These are phyloP conservation scores for Pleurotus djamor DNA, from an alignment of 768 basidiomycete genomes.

Conservation along the genomic window DNA sequence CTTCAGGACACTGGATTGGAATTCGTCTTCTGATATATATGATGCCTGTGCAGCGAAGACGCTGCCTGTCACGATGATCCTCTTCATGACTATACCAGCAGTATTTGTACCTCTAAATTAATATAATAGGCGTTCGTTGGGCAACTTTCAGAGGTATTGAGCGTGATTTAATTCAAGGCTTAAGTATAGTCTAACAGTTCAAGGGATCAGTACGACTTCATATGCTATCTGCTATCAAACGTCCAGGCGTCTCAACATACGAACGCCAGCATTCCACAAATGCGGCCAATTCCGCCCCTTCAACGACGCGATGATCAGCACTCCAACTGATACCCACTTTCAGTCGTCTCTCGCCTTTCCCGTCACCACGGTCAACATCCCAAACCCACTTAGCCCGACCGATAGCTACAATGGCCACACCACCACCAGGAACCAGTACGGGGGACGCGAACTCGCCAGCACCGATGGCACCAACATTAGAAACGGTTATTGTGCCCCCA, in stretches of 20 bases:
- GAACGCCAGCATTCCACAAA: slow-evolving; percentile 85
- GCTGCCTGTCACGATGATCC: no score
- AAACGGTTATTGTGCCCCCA: slow-evolving; percentile 79
- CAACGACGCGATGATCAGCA: slow-evolving; percentile 85
- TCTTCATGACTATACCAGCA: no score
- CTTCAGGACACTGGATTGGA: not conserved
- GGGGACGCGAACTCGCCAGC: slow-evolving; percentile 69
- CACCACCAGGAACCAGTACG: slow-evolving; percentile 78
- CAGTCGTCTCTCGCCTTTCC: slow-evolving; percentile 48
- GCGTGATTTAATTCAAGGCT: no score
- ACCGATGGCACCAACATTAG: slow-evolving; percentile 83
- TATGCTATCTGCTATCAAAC: slow-evolving; percentile 58
- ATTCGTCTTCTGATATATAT: not conserved
- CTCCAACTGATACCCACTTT: slow-evolving; percentile 76
- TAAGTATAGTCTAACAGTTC: no score
- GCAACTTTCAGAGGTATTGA: no score
- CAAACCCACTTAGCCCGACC: slow-evolving; percentile 77
- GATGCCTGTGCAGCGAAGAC: not conserved
- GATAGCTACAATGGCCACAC: slow-evolving; percentile 82
- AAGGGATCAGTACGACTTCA: slow-evolving; percentile 10
- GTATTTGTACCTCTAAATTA: no score
- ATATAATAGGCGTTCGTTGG: no score
- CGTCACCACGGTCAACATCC: slow-evolving; percentile 57
- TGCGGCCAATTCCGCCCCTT: slow-evolving; percentile 86
- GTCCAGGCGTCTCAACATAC: slow-evolving; percentile 74